These are phyloP conservation scores for Kitagawia praeruptora DNA, from an alignment of 129 eudicot species.

Conservation along the genomic window DNA sequence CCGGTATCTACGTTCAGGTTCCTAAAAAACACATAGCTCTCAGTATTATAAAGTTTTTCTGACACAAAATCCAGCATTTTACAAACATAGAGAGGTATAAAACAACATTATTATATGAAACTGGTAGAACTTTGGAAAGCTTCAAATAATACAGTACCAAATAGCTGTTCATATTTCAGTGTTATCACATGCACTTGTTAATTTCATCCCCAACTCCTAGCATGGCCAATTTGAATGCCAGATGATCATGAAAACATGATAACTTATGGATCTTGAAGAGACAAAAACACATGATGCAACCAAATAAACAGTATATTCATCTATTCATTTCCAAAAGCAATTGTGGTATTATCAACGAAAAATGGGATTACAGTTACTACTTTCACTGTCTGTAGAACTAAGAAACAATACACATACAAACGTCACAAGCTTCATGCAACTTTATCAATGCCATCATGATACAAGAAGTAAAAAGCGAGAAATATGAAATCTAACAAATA, in stretches of 20 bases:
- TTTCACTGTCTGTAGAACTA: neutral
- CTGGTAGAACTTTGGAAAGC: neutral
- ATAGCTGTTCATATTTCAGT: neutral
- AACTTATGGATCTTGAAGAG: neutral
- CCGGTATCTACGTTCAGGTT: no score
- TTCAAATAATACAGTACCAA: neutral
- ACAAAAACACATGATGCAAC: neutral
- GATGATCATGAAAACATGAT: neutral
- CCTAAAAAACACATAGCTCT: no score
- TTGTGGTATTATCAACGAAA: neutral
- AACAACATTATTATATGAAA: no score
- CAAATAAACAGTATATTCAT: neutral
- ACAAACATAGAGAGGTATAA: no score
- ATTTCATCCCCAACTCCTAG: neutral
- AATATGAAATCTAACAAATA: conserved; percentile 9
- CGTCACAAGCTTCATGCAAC: neutral
- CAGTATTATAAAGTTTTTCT: no score
- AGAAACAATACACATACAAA: no score
- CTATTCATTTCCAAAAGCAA: no score
- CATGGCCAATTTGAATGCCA: neutral
- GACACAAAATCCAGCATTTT: no score
- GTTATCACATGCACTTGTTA: conserved; percentile 1
- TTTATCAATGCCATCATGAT: neutral
- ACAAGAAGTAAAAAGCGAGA: neutral
- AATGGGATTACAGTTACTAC: neutral